phyloP scores from a whole-genome alignment of 2,329 filamentous ascomycete genomes.

The Parastagonospora nodorum region DNA sequence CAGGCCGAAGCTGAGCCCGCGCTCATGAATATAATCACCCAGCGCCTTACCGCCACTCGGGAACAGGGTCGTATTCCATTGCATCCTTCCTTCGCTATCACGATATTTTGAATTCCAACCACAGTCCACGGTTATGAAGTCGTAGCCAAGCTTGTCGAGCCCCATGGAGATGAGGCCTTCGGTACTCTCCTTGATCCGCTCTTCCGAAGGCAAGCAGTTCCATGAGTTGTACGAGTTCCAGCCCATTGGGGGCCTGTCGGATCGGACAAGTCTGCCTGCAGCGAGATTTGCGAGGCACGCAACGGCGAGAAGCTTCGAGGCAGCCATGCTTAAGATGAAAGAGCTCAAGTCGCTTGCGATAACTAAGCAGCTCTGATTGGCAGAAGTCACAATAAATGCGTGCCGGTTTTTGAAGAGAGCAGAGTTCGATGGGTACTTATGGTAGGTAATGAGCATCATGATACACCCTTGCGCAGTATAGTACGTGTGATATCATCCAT shows the following conservation, averaged over 20 bases:
- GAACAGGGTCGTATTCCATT: conserved; percentile 58
- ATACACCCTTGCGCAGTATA: no score
- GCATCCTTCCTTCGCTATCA: conserved; percentile 52
- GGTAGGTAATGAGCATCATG: no score
- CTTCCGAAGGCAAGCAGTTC: conserved; percentile 55
- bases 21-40: conserved; percentile 55
- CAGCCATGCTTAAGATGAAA: neutral
- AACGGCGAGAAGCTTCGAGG: neutral
- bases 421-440: no score
- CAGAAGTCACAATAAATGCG: no score
- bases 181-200: conserved; percentile 57
- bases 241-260: conserved; percentile 43
- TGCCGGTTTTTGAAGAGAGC: no score
- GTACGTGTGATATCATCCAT: no score
- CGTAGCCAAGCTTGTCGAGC: conserved; percentile 60
- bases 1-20: conserved; percentile 59
- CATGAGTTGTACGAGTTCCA: conserved; percentile 67
- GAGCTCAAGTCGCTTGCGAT: no score
- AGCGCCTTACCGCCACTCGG: conserved; percentile 57
- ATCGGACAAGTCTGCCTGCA: conserved; percentile 24
- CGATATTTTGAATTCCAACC: conserved; percentile 57
- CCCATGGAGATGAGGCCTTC: conserved; percentile 60
- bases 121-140: conserved; percentile 62
- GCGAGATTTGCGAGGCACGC: conserved; percentile 11
- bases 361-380: neutral